Evolutionary conservation across 495 filamentous ascomycete species (phyloP).

Genomic region (Xylaria telfairii): DNA sequence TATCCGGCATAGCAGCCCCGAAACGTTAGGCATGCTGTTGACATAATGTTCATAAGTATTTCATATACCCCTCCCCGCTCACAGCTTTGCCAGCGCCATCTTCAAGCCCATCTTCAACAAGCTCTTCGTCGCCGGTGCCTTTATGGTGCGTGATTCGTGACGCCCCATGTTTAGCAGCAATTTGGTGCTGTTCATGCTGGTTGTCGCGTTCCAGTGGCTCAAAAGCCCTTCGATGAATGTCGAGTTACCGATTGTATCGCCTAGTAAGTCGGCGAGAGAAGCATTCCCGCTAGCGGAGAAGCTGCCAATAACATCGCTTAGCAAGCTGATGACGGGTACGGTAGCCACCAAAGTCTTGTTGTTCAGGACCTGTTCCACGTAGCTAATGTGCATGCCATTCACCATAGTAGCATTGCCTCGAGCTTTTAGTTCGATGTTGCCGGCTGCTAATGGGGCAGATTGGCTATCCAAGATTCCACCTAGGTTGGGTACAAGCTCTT

Average conservation of each 20-base stretch:
- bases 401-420: slow-evolving; percentile 51
- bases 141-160: slow-evolving; percentile 26
- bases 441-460: slow-evolving; percentile 39
- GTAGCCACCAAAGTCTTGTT: slow-evolving; percentile 45
- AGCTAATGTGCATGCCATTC: slow-evolving; percentile 50
- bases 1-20: slow-evolving; percentile 7
- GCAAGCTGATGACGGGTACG: slow-evolving; percentile 45
- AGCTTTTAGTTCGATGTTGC: slow-evolving; percentile 49
- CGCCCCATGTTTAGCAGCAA: slow-evolving; percentile 19
- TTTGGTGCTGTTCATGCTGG: slow-evolving; percentile 11
- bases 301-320: slow-evolving; percentile 44
- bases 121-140: slow-evolving; percentile 31
- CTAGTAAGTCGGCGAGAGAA: slow-evolving; percentile 30
- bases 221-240: slow-evolving; percentile 38
- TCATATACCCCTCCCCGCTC: not conserved
- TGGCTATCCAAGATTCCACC: slow-evolving; percentile 43
- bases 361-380: slow-evolving; percentile 53
- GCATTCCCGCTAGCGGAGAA: slow-evolving; percentile 32
- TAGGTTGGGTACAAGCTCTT: slow-evolving; percentile 45
- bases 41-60: slow-evolving; percentile 13
- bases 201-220: slow-evolving; percentile 32
- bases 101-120: slow-evolving; percentile 39
- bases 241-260: slow-evolving; percentile 39
- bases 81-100: slow-evolving; percentile 30
- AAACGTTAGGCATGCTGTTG: slow-evolving; percentile 1